Base-by-base conservation (phyloP, 495 filamentous ascomycete genomes). In the Aspergillus cavernicola region DNA sequence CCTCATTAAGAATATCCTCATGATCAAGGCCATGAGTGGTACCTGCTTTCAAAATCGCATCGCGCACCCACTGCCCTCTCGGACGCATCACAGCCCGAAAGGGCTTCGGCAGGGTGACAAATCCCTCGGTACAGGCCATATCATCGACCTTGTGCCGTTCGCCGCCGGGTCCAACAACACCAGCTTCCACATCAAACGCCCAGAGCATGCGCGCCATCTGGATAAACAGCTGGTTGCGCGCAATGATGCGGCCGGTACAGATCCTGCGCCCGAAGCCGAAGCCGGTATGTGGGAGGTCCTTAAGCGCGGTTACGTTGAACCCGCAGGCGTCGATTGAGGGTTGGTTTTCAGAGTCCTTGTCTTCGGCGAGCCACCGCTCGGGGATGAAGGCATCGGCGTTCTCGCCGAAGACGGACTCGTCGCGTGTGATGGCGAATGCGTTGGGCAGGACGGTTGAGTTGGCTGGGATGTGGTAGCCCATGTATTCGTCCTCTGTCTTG, bases 161-260 rank as follows among this genome's bases (percentile, higher is more conserved):
- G 15, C 50, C 29, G 0, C 52, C 45, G 18, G 54, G 71, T 35
- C 64, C 60, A 6, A 73, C 71, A 48, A 66, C 72, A 19, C 61
- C 66, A 45, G 72, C 69, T 29, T 53, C 67, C 6, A 82, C 64
- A 35, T 80, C 63, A 52, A 81, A 83, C 0, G 66, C 76, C 80
- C 80, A 84, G 3, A 83, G 52, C 35, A 82, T 66, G 16, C 75
- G 66, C 16, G 78, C 65, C 7, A 76, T 66, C 26, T 66, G 66
- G 0, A 78, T 49, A 56, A 75, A 77, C 19, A 83, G 61, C 2
- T 66, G 74, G 28, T 77, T 72, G 55, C 78, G 68, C 0, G 79
- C 80, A 20, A 83, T 66, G 52, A 81, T 70, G 19, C 75, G 72
- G 1, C 81, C 80, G 6, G 73, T 54, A 31, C 60, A 66, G n/a